A percentile compares a stretch with the other conserved stretches of the same genome.
phyloP scores from a whole-genome alignment of 75 land plant genomes.

The Pseudotsuga menziesii region DNA sequence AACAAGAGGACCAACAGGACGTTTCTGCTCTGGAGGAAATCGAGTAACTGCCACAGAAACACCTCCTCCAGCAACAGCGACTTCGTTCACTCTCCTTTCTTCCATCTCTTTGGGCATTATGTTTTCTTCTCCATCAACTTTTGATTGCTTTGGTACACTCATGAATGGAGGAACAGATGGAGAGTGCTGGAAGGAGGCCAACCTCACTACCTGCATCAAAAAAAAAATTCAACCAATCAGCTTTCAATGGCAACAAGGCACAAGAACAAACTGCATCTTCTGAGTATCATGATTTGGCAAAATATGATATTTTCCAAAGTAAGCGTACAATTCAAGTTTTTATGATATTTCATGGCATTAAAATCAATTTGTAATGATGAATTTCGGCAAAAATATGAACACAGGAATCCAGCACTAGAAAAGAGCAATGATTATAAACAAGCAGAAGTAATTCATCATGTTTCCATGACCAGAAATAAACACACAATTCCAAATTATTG shows the following conservation, averaged over 20 bases:
- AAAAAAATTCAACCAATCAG: not conserved
- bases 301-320: not conserved
- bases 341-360: not conserved
- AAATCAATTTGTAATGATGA: not conserved
- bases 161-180: constrained; percentile 94
- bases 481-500: not conserved
- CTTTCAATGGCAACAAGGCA: not conserved
- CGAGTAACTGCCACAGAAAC: constrained; percentile 95
- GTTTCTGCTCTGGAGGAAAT: constrained; percentile 91
- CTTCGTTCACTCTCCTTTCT: constrained; percentile 69
- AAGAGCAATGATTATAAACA: not conserved
- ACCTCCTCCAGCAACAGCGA: constrained; percentile 98
- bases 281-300: not conserved
- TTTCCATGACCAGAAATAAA: not conserved
- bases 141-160: constrained; percentile 67
- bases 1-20: constrained; percentile 93
- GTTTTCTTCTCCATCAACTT: constrained; percentile 67
- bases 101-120: constrained; percentile 55
- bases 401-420: not conserved
- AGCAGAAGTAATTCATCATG: not conserved
- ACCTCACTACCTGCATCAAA: constrained; percentile 73
- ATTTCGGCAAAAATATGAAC: not conserved
- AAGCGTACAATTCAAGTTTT: not conserved
- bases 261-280: not conserved
- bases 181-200: constrained; percentile 94